Base-by-base conservation (phyloP, 371 early-diverging fungal species). In the Homolaphlyctis polyrhiza region DNA sequence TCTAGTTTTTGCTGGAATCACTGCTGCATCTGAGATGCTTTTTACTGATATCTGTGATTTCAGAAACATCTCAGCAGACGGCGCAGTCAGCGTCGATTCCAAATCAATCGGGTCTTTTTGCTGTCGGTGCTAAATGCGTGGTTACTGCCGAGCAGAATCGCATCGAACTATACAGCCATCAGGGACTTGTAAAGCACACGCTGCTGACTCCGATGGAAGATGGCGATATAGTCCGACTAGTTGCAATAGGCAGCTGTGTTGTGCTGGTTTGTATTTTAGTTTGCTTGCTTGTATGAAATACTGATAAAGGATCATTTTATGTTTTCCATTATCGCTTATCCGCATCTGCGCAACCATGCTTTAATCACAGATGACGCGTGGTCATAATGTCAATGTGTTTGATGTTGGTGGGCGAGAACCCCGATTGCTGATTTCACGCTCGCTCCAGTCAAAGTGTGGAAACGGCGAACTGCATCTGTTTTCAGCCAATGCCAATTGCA, bases 141-240 rank as follows among this genome's bases (percentile, higher is more conserved):
- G 62, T 69, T 39, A 48, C 63, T 13, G 76, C 67, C 1, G 34
- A 43, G 13, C 30, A 58, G 13, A 60, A 61, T 21, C 65, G 64
- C 21, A 57, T 76, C 1, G 73, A 72, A 13, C 34, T 76, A 6
- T 76, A 58, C 55, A 68, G 47, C 25, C 33, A 57, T 8, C 68
- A 57, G 23, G 74, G 72, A n/a, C 60, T 65, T 4, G 43, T 66
- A 32, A 71, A 73, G 43, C 43, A 36, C 23, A 65, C 45, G 23
- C 25, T 76, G 33, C 32, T 8, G 13, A 60, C 65, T 36, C 14
- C 65, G n/a, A 60, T 28, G 0, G 35, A n/a, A 13, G 71, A 71
- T 43, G 71, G 71, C 18, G 71, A 71, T 16, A 43, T 67, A 11
- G 0, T 35, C 3, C 55, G n/a, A 2, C 35, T 55, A 11, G 3